Percentiles rank a stretch among this genome's conserved stretches.
Conservation (phyloP, 176 grass and related monocot species). For the Zizania latifolia region DNA sequence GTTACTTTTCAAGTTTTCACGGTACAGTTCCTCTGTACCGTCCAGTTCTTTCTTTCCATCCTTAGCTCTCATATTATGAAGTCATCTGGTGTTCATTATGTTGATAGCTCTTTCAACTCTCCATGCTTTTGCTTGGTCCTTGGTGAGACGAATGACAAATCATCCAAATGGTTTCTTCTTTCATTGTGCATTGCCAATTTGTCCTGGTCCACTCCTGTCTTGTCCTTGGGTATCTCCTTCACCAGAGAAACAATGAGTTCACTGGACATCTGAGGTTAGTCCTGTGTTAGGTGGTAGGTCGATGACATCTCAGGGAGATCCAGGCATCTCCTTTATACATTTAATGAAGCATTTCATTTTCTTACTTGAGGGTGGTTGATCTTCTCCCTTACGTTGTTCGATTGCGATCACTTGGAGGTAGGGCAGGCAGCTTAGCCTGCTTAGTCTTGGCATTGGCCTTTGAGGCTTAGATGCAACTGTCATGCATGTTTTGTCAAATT, state of each 20-base stretch:
- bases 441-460: conserved; percentile 5
- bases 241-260: neutral
- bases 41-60: neutral
- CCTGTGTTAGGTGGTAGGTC: conserved; percentile 32
- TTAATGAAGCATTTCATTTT: conserved; percentile 11
- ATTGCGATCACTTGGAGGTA: conserved; percentile 1
- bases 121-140: neutral
- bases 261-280: conserved; percentile 24
- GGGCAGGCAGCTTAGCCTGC: neutral
- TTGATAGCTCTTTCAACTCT: neutral
- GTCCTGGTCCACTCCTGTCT: neutral
- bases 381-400: conserved; percentile 13
- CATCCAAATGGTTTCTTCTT: neutral
- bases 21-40: neutral
- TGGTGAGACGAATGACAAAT: neutral
- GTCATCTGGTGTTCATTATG: neutral
- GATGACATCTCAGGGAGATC: conserved; percentile 10
- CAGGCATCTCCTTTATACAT: neutral
- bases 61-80: neutral
- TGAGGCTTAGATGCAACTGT: neutral
- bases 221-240: conserved; percentile 1
- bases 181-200: neutral
- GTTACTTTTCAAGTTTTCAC: neutral
- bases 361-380: conserved; percentile 32
- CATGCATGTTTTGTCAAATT: neutral